Evolutionary conservation across 371 early-diverging fungal species (phyloP).

Genomic region (Syncephalastrum sp.): DNA sequence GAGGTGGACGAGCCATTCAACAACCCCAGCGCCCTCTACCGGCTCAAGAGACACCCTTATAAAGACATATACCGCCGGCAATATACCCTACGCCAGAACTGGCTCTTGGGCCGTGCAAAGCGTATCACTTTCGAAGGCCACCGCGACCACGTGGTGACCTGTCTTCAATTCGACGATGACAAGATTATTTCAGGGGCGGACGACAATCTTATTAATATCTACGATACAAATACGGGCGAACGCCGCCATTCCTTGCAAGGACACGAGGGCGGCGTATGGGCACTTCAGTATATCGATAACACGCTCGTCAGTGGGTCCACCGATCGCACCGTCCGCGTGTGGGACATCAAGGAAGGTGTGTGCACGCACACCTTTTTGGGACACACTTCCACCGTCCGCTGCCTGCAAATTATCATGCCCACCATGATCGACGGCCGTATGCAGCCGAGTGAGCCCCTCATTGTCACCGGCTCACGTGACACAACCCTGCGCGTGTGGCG

Average conservation of each 20-base stretch:
- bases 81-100: conserved; percentile 78
- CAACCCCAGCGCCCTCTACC: conserved; percentile 8
- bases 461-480: conserved; percentile 98
- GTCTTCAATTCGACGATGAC: conserved; percentile 90
- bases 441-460: conserved; percentile 73
- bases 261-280: conserved; percentile 99
- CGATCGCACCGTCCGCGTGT: conserved; percentile 94
- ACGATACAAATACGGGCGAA: conserved; percentile 78
- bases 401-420: conserved; percentile 87
- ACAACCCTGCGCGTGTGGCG: conserved; percentile 95
- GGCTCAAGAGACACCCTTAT: conserved; percentile 50
- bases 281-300: conserved; percentile 84
- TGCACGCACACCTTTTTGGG: conserved; percentile 91
- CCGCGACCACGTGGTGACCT: conserved; percentile 76
- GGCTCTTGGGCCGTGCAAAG: conserved; percentile 73
- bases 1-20: too few species aligned
- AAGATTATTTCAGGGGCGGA: conserved; percentile 94
- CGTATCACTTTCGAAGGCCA: conserved; percentile 81
- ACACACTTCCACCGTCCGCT: conserved; percentile 96
- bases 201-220: conserved; percentile 85
- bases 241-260: conserved; percentile 73
- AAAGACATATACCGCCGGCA: conserved; percentile 80
- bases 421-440: conserved; percentile 53
- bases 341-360: conserved; percentile 89
- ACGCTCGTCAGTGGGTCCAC: conserved; percentile 95